Conservation (phyloP, 192 early-diverging fungal genomes). For the Coemansia sp. region DNA sequence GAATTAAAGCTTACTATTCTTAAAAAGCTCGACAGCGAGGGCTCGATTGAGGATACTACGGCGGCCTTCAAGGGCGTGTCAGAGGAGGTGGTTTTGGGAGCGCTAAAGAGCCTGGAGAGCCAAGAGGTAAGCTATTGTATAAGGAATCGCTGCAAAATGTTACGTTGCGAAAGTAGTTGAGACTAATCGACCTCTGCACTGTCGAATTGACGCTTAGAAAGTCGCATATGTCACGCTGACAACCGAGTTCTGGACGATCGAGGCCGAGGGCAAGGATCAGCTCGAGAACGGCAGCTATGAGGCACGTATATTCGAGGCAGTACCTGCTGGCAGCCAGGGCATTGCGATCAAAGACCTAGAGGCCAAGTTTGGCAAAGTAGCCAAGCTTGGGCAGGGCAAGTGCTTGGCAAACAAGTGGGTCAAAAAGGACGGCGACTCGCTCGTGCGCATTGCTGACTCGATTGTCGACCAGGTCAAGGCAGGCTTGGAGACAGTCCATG, state of each 20-base stretch:
- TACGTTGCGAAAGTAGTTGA: neutral
- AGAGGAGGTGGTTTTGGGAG: constrained; percentile 73
- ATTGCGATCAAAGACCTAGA: constrained; percentile 83
- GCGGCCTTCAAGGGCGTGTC: constrained; percentile 58
- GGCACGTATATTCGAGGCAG: constrained; percentile 83
- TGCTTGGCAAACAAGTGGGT: constrained; percentile 99
- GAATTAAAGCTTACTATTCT: constrained; percentile 46
- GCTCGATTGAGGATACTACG: constrained; percentile 69
- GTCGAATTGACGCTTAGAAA: constrained; percentile 52
- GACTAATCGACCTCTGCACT: constrained; percentile 9
- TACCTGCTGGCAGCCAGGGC: constrained; percentile 77
- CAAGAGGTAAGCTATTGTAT: constrained; percentile 66
- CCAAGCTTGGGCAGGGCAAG: constrained; percentile 90
- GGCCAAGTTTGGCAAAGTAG: constrained; percentile 68
- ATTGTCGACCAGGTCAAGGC: constrained; percentile 82
- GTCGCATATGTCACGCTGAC: constrained; percentile 76
- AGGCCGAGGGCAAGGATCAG: constrained; percentile 85
- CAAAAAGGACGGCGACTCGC: constrained; percentile 69
- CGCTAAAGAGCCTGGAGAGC: constrained; percentile 78
- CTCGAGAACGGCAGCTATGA: constrained; percentile 88
- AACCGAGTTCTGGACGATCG: constrained; percentile 76
- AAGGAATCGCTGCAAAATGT: neutral
- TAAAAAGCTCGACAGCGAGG: constrained; percentile 63
- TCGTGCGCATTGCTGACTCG: constrained; percentile 72
- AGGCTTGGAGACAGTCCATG: constrained; percentile 67